These are phyloP conservation scores for Zygosaccharomyces gambellarensis DNA, from an alignment of 805 yeast genomes.

Conservation along the genomic window DNA sequence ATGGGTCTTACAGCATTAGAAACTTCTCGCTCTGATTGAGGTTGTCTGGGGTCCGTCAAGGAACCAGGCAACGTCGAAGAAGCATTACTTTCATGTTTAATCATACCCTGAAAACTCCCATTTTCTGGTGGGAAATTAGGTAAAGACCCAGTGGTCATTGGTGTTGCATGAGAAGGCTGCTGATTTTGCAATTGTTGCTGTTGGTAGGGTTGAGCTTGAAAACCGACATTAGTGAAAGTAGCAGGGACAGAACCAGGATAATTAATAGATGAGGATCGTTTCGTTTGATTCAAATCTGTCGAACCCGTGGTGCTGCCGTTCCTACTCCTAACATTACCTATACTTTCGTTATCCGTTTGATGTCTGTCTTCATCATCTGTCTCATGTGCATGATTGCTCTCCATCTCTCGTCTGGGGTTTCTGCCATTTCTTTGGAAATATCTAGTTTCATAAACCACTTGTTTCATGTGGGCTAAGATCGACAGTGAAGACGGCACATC, in stretches of 20 bases:
- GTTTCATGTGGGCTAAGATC: conserved; percentile 23
- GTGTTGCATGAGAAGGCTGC: background rate
- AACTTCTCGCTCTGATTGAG: conserved; percentile 1
- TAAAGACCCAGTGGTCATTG: conserved; percentile 9
- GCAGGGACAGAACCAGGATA: conserved; percentile 7
- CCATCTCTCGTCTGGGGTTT: conserved; percentile 23
- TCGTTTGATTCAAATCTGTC: conserved; percentile 4
- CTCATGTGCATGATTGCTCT: conserved; percentile 7
- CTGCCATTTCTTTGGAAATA: conserved; percentile 28
- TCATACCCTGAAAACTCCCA: conserved; percentile 3
- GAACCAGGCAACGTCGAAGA: conserved; percentile 3
- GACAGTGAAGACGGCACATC: conserved; percentile 21
- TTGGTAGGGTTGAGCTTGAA: background rate
- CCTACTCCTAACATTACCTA: conserved; percentile 9
- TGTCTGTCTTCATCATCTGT: conserved; percentile 14
- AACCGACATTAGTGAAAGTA: conserved; percentile 2
- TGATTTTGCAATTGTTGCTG: background rate
- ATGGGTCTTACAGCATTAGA: conserved; percentile 16
- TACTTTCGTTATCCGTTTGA: conserved; percentile 9
- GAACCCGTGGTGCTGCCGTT: conserved; percentile 8
- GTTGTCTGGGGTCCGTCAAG: conserved; percentile 1
- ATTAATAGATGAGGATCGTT: conserved; percentile 4
- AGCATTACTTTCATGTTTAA: conserved; percentile 5
- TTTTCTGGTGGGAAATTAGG: conserved; percentile 6
- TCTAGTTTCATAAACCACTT: conserved; percentile 18